phyloP scores from a whole-genome alignment of 768 basidiomycete species.

The Epithele typhae region DNA sequence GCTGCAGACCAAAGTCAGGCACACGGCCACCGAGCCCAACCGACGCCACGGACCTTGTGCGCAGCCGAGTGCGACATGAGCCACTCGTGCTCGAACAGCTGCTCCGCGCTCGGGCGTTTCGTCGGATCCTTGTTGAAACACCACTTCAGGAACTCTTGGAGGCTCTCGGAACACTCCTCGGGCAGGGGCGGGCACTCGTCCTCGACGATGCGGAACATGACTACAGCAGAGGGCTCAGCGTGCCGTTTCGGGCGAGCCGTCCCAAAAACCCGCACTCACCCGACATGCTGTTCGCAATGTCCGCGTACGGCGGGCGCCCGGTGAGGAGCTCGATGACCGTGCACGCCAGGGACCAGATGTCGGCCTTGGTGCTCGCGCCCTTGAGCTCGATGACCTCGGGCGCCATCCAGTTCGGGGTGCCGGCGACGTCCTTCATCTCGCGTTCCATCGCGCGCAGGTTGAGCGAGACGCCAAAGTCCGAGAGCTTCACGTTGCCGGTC shows the following conservation, averaged over 20 bases:
- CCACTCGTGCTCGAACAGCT: conserved; percentile 90
- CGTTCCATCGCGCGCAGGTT: conserved; percentile 88
- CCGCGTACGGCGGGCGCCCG: conserved; percentile 87
- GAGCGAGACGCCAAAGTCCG: conserved; percentile 96
- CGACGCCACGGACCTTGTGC: conserved; percentile 54
- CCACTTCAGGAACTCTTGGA: conserved; percentile 74
- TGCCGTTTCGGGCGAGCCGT: neutral
- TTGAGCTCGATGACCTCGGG: conserved; percentile 96
- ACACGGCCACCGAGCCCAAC: neutral
- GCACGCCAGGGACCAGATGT: conserved; percentile 95
- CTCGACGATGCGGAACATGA: conserved; percentile 98
- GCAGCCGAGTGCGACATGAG: conserved; percentile 74
- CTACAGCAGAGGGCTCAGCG: conserved; percentile 32
- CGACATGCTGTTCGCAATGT: conserved; percentile 86
- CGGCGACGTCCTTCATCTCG: conserved; percentile 81
- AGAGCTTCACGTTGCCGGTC: conserved; percentile 94
- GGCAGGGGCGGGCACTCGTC: conserved; percentile 88
- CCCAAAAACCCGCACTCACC: too few species aligned
- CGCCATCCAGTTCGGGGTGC: conserved; percentile 99
- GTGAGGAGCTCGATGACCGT: conserved; percentile 93
- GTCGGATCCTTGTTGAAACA: conserved; percentile 91
- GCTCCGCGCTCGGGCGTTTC: conserved; percentile 77
- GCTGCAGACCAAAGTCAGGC: neutral
- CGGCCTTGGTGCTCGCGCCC: conserved; percentile 88
- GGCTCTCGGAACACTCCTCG: conserved; percentile 66